Evolutionary conservation across 352 stramenopile genomes (phyloP).

Genomic region (Phytophthora brassicae): DNA sequence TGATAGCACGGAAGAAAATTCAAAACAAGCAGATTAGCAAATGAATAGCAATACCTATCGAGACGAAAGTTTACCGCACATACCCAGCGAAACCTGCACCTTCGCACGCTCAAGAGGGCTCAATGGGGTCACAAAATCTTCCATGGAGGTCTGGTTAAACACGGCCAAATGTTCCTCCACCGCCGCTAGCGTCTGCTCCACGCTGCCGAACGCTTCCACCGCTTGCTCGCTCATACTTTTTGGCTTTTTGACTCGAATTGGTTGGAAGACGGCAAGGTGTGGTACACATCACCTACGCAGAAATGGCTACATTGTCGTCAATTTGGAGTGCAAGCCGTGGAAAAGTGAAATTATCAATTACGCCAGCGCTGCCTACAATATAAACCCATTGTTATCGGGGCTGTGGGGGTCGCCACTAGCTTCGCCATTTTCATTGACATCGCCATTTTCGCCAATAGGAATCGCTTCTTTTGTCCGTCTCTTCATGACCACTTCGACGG

Average conservation of each 20-base stretch:
- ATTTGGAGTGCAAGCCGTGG: not conserved
- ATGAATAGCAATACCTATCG: not conserved
- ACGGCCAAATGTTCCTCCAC: conserved; percentile 75
- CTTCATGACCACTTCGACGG: conserved; percentile 41
- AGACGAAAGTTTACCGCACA: conserved; percentile 5
- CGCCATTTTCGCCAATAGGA: not conserved
- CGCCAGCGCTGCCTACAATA: conserved; percentile 16
- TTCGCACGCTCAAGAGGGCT: conserved; percentile 79
- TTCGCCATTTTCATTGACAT: not conserved
- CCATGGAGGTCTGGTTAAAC: conserved; percentile 53
- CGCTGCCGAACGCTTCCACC: conserved; percentile 60
- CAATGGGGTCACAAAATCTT: conserved; percentile 61
- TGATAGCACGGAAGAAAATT: conserved; percentile 19
- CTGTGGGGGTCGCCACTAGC: conserved; percentile 1
- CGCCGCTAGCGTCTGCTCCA: conserved; percentile 78
- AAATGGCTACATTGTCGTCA: not conserved
- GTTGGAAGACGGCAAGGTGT: conserved; percentile 23
- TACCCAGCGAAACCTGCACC: conserved; percentile 82
- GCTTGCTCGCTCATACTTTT: conserved; percentile 59
- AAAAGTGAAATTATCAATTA: not conserved
- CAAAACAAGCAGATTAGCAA: conserved; percentile 2
- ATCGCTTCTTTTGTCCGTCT: conserved; percentile 42
- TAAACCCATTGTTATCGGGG: conserved; percentile 8
- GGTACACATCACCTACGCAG: conserved; percentile 11
- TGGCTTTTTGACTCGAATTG: conserved; percentile 12